A percentile compares a stretch with the other conserved stretches of the same genome.
Conservation (phyloP, 2,329 filamentous ascomycete genomes). For the Pyrenophora seminiperda region DNA sequence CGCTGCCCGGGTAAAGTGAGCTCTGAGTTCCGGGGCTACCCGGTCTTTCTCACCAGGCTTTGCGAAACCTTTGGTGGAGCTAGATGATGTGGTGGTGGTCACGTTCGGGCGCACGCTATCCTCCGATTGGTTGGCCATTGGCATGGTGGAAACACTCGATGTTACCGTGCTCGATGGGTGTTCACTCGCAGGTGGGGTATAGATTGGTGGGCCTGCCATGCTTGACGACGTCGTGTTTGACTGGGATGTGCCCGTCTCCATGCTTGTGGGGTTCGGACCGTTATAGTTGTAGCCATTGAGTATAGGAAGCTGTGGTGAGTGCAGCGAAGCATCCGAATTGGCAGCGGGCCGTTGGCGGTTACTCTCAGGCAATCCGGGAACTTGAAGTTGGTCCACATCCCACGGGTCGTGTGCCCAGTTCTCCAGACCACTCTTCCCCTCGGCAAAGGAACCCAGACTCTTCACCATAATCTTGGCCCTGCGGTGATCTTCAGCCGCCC, state of each 20-base stretch:
- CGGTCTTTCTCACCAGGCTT: slow-evolving; percentile 29
- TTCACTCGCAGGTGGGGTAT: slow-evolving; percentile 18
- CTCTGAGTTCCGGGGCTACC: slow-evolving; percentile 39
- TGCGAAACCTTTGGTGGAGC: slow-evolving; percentile 17
- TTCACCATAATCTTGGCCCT: slow-evolving; percentile 61
- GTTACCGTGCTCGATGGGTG: slow-evolving; percentile 22
- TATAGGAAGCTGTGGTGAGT: slow-evolving; percentile 16
- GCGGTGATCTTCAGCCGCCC: slow-evolving; percentile 58
- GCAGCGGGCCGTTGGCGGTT: slow-evolving; percentile 29
- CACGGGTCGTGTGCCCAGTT: slow-evolving; percentile 43
- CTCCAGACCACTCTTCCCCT: slow-evolving; percentile 43
- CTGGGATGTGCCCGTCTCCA: slow-evolving; percentile 17
- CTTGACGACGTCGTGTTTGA: slow-evolving; percentile 25
- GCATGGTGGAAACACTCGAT: slow-evolving; percentile 26
- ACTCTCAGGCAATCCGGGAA: slow-evolving; percentile 18
- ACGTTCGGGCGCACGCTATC: slow-evolving; percentile 24
- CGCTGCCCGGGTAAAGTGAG: slow-evolving; percentile 44
- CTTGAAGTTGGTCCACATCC: slow-evolving; percentile 27
- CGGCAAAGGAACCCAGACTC: slow-evolving; percentile 45
- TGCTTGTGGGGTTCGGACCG: slow-evolving; percentile 26
- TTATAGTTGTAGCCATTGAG: slow-evolving; percentile 25
- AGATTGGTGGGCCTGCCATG: slow-evolving; percentile 26
- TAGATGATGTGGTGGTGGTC: slow-evolving; percentile 32
- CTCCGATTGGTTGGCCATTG: slow-evolving; percentile 29
- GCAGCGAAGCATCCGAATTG: slow-evolving; percentile 15